Evolutionary conservation across 495 filamentous ascomycete species (phyloP), one percentile per base, ranked within the genome.

Genomic region (Xylaria venustula): DNA sequence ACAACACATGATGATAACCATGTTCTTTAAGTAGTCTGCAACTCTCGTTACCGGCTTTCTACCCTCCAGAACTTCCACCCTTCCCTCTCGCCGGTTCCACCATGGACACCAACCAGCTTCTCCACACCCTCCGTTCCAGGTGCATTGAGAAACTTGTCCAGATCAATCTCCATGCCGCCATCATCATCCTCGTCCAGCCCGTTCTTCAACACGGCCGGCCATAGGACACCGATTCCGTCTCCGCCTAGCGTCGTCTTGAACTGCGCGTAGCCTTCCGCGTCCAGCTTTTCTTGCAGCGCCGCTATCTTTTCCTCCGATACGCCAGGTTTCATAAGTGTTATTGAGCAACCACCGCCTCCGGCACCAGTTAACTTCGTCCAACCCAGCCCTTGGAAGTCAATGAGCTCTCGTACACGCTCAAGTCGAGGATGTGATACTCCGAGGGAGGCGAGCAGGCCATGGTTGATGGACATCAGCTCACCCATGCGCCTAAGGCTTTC

Each of bases 351-450:
- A 40, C 94, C 94, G 4, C 93, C 94, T 12, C 94, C 94, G 6
- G 93, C 94, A 57, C 94, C 94, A 1, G 94, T 98, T 48, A 98
- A 82, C 70, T 98, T 98, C 5, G 94, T 95, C 91, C 92, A 97
- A 32, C 94, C 94, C 55, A 96, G 88, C n/a, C 90, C 88, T 32
- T 90, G 82, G 60, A 90, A 85, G 64, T 97, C 93, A 49, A 97
- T 90, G 17, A 98, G 79, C 75, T 96, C 93, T 22, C 94, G 83
- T 64, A 98, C 89, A 5, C 93, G 87, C 74, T 98, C 94, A 49
- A 98, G 81, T 34, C 89, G 86, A 14, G 94, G 94, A 75, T 98
- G 94, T 1, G 93, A 97, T 30, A 97, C 93, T 9, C 94, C 94
- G 6, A 98, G 77, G 3, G 91, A 87, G 15, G 90, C 87, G 15